These are phyloP conservation scores for Omphalea diandra DNA, from an alignment of 441 rosid species.

Conservation along the genomic window DNA sequence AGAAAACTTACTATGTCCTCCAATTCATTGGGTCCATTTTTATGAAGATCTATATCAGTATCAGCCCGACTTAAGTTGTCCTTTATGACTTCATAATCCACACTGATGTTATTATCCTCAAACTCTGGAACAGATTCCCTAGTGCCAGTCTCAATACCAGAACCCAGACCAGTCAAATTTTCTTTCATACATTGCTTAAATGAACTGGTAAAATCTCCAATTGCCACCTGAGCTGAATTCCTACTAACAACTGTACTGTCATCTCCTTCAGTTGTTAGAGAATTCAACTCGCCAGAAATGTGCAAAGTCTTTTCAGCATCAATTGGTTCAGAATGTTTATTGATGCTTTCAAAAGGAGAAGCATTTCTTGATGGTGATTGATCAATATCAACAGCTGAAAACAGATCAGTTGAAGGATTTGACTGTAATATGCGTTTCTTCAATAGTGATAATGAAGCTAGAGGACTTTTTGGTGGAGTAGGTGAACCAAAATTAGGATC, in stretches of 20 bases:
- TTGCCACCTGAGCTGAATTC: slow-evolving; percentile 22
- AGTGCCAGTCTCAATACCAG: slow-evolving; percentile 20
- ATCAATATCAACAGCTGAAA: slow-evolving; percentile 37
- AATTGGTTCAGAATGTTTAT: slow-evolving; percentile 29
- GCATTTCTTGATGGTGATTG: slow-evolving; percentile 26
- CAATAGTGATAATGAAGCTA: slow-evolving; percentile 40
- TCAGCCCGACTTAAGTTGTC: slow-evolving; percentile 25
- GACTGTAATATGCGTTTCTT: slow-evolving; percentile 38
- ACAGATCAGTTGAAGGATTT: slow-evolving; percentile 34
- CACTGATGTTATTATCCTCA: slow-evolving; percentile 19
- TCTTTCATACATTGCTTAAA: slow-evolving; percentile 27
- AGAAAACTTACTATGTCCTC: slow-evolving; percentile 34
- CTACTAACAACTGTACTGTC: slow-evolving; percentile 24
- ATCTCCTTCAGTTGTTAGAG: slow-evolving; percentile 31
- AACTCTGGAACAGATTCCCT: slow-evolving; percentile 26
- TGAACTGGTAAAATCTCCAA: slow-evolving; percentile 25
- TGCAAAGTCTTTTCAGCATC: slow-evolving; percentile 24
- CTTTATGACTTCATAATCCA: slow-evolving; percentile 14
- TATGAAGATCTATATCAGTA: slow-evolving; percentile 27
- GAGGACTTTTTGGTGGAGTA: slow-evolving; percentile 45
- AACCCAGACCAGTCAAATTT: slow-evolving; percentile 20
- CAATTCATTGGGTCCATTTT: slow-evolving; percentile 15
- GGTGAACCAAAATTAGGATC: slow-evolving; percentile 34
- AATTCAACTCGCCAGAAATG: slow-evolving; percentile 24
- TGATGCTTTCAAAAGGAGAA: slow-evolving; percentile 21